Evolutionary conservation across 441 rosid species (phyloP).

Genomic region (Rhodomyrtus psidioides): DNA sequence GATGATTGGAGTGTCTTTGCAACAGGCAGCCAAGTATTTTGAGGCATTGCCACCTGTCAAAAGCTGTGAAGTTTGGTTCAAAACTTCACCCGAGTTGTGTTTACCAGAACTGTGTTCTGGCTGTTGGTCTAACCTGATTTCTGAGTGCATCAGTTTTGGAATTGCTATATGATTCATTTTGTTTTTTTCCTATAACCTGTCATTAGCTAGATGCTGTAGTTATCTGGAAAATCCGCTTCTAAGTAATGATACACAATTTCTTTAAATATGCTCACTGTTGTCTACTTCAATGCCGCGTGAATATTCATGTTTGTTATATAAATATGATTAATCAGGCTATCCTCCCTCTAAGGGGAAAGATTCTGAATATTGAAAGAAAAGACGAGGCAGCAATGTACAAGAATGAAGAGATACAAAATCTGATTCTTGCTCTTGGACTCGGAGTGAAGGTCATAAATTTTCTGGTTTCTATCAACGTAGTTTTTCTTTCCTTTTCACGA

Average conservation of each 20-base stretch:
- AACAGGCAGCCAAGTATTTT: neutral
- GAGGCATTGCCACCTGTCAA: neutral
- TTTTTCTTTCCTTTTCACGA: neutral
- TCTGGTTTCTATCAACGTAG: neutral
- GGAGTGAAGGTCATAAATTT: slow-evolving; percentile 66
- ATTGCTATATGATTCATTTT: neutral
- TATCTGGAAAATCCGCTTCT: neutral
- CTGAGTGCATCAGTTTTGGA: neutral
- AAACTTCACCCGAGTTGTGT: neutral
- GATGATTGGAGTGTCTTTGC: neutral
- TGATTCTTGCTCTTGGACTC: slow-evolving; percentile 86
- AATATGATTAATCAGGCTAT: slow-evolving; percentile 56
- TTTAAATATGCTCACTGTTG: neutral
- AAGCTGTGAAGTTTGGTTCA: neutral
- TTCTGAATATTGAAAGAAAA: slow-evolving; percentile 83
- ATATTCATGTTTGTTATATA: neutral
- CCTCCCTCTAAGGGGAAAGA: slow-evolving; percentile 96
- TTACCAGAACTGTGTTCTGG: neutral
- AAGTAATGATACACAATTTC: neutral
- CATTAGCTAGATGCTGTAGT: neutral
- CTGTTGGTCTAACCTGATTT: neutral
- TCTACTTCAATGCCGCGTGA: neutral
- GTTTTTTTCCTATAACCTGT: neutral
- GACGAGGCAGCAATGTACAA: slow-evolving; percentile 98
- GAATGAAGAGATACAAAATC: slow-evolving; percentile 94